phyloP scores from a whole-genome alignment of 1,284 basidiomycete genomes.

The Agaricales sp. region DNA sequence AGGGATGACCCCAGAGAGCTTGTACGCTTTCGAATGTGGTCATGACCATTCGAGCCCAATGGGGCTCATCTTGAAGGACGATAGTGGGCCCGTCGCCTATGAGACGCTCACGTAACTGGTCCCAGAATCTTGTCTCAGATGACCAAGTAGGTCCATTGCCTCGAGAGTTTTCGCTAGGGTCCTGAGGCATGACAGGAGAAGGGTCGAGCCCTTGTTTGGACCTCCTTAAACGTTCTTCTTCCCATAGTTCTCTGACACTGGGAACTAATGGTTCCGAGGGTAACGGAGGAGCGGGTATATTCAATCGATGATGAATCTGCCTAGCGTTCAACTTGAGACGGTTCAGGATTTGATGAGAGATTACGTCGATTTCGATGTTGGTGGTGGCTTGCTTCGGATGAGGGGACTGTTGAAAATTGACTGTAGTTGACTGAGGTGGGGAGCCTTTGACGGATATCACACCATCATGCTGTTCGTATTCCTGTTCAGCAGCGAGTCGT shows the following conservation, averaged over 20 bases:
- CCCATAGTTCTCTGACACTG: constrained; percentile 90
- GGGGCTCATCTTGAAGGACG: constrained; percentile 17
- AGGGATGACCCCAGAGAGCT: constrained; percentile 56
- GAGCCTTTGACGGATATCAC: constrained; percentile 13
- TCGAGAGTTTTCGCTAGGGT: constrained; percentile 51
- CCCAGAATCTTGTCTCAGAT: constrained; percentile 61
- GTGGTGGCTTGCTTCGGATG: constrained; percentile 61
- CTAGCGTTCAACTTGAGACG: constrained; percentile 58
- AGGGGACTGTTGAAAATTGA: constrained; percentile 33
- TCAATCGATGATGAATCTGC: constrained; percentile 65
- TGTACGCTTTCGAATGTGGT: constrained; percentile 83
- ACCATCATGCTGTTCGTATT: constrained; percentile 14
- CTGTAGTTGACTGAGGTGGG: constrained; percentile 9
- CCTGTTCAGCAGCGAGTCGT: constrained; percentile 31
- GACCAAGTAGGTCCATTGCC: constrained; percentile 54
- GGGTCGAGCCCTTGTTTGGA: constrained; percentile 53
- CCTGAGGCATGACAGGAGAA: constrained; percentile 56
- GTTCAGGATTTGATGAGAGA: constrained; percentile 81
- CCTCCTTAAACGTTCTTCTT: constrained; percentile 78
- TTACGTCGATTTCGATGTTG: constrained; percentile 79
- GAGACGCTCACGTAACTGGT: constrained; percentile 47
- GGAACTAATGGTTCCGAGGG: constrained; percentile 74
- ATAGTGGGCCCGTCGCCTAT: constrained; percentile 19
- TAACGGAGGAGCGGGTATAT: constrained; percentile 39
- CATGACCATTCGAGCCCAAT: constrained; percentile 64